These are phyloP conservation scores for Amoebophrya sp. DNA, from an alignment of 169 alveolate genomes.

Conservation along the genomic window DNA sequence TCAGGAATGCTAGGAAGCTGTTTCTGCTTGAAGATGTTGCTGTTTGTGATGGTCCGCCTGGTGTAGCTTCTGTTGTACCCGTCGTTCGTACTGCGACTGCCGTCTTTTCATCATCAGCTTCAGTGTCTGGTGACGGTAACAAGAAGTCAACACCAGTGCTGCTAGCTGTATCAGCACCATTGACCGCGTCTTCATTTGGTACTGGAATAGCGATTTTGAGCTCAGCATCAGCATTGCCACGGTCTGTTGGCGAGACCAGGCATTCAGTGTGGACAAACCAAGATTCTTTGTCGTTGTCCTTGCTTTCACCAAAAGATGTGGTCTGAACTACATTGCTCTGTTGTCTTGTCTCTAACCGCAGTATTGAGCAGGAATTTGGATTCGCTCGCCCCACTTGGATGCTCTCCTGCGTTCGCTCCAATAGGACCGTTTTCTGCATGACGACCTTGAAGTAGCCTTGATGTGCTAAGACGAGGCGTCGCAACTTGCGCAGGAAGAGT, in stretches of 20 bases:
- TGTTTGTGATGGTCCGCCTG: not conserved
- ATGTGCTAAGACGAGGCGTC: not conserved
- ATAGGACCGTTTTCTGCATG: not conserved
- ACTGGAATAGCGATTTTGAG: not conserved
- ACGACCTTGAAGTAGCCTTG: not conserved
- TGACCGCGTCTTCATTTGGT: not conserved
- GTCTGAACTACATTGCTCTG: not conserved
- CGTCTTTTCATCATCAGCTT: not conserved
- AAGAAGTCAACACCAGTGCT: too few species aligned
- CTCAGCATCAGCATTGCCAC: not conserved
- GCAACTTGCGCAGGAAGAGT: not conserved
- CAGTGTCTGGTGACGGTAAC: not conserved
- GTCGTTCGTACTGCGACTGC: too few species aligned
- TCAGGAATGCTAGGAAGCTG: not conserved
- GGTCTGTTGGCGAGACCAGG: conserved; percentile 16
- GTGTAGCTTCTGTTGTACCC: not conserved
- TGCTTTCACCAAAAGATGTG: too few species aligned
- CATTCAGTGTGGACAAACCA: not conserved
- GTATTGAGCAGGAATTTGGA: too few species aligned
- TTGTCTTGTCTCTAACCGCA: not conserved
- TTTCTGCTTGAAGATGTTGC: not conserved
- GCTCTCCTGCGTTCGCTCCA: not conserved
- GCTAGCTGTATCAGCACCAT: too few species aligned
- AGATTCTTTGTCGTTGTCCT: not conserved
- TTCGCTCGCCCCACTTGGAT: too few species aligned